Evolutionary conservation across 805 yeast species (phyloP), one percentile per base, ranked within the genome.

Genomic region (Kazachstania africana): DNA sequence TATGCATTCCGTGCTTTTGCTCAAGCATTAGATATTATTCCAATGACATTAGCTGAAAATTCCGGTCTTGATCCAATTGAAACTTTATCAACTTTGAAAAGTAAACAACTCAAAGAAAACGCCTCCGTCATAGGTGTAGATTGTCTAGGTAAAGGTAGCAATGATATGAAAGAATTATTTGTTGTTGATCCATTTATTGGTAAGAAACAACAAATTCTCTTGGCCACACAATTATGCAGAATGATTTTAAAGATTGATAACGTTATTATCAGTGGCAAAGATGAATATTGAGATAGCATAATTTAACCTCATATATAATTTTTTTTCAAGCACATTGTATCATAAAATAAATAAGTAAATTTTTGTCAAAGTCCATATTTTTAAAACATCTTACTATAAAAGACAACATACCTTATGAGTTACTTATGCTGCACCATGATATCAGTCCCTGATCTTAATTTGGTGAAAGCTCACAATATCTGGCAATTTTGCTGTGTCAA

Each of bases 141-240:
- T 60, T 87, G 96, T 63, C 64, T 93, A 51, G 94, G 93, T 40
- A 70, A 68, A 44, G 91, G 91, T 31, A 72, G 81, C 29, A 83
- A 78, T 55, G 93, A 91, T 58, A 91, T 91, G 98, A 81, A 78
- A 54, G 84, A 85, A 50, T 65, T 81, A 50, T 91, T 88, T 56
- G 95, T 91, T 29, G 85, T 91, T 45, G 98, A 91, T 59, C 97
- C 99, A 34, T 74, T 84, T 55, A 87, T 91, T 47, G 96, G 98
- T 50, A 91, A 91, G 68, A 85, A 83, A 58, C 97, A 91, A 60
- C 99, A 91, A 62, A 70, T 91, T 44, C 63, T 83, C 54, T 69
- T 91, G 57, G 98, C 98, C 29, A 91, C 99, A 10, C 99, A 91
- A 63, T 70, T 91, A 55, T 85, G 96, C 35, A 75, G 98, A 64